Evolutionary conservation across 2,329 filamentous ascomycete species (phyloP), one percentile per base, ranked within the genome.

Genomic region (Monilinia fructigena): DNA sequence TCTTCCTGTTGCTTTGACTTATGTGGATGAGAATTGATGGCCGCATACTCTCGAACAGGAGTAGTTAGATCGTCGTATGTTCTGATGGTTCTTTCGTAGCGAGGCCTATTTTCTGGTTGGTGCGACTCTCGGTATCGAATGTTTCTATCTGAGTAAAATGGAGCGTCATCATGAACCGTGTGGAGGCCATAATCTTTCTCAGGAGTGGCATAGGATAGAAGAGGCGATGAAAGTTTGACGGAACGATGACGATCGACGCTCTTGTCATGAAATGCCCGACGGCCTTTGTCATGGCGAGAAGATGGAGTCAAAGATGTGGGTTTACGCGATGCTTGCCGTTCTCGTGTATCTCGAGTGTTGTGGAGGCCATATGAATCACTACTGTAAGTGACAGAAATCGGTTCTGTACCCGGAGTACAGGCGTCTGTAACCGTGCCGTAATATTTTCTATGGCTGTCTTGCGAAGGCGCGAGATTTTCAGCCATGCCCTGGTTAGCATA

Each of bases 361-460:
- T 69, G 69, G 56, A 70, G 70, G 64, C 72, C 73, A 68, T 75
- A 74, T 63, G 72, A 68, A 8, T 68, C 68, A 67, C 58, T 70
- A 42, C 69, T 71, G 42, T 69, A 70, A 38, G 63, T 64, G 11
- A 60, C 55, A 64, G 61, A 72, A 6, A 42, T 59, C 31, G 62
- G 20, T 18, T 69, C 68, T 14, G 66, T 65, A 38, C 69, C 66
- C 10, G 67, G 64, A 40, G 69, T 63, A 50, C 59, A 65, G 2
- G 56, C 59, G 40, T 63, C 68, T 38, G 68, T 67, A 40, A 53
- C 40, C 10, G 53, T 66, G 28, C 68, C 60, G 50, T 76, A 76
- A 56, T 75, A 76, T 55, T 72, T 75, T 6, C 72, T 70, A 66
- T 75, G 74, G 48, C 74, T 75, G 45, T 75, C 74, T 65, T 72